Evolutionary conservation across 2,329 filamentous ascomycete genomes (phyloP), one percentile per base, ranked within the genome.

Genomic region (Aspergillus sp.): DNA sequence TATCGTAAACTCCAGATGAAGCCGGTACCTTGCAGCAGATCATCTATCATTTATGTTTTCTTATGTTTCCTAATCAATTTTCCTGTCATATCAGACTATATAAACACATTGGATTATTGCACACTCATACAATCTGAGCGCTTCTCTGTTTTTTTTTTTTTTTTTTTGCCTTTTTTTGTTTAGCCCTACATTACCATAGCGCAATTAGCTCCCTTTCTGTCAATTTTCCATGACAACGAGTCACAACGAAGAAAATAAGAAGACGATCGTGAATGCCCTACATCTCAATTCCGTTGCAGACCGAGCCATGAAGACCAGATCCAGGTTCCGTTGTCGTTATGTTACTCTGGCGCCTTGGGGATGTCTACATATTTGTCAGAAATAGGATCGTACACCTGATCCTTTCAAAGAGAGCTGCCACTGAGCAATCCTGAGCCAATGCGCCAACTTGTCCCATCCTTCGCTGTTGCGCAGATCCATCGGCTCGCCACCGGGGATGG

Each of bases 381-480:
- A 19, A 50, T 35, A 7, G 52, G 52, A 45, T 54, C 47, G 33
- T 46, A 53, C 15, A 49, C 48, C 2, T 25, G 15, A 5, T 33
- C 32, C 17, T 41, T 43, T 12, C 13, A 13, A 13, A 43, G 19
- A 15, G 13, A 19, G 9, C 33, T 23, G 6, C 23, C 32, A 38
- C 47, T 42, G 46, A 57, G 51, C 1, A 32, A 22, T 7, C 7
- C 22, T n/a, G 2, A 58, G 43, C 49, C 50, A 55, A 13, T 37
- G 12, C 17, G 52, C 53, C 22, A 58, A 44, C 7, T 35, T 25
- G n/a, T 41, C n/a, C 9, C 48, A 44, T 15, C n/a, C 37, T 12
- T 49, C 20, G n/a, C 32, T n/a, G 9, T 56, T 25, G 3, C 39
- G 35, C 15, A 58, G 15, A 25, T 51, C 44, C 10, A 56, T 30